Conservation (phyloP, 371 early-diverging fungal species). For the Synchytrium microbalum region DNA sequence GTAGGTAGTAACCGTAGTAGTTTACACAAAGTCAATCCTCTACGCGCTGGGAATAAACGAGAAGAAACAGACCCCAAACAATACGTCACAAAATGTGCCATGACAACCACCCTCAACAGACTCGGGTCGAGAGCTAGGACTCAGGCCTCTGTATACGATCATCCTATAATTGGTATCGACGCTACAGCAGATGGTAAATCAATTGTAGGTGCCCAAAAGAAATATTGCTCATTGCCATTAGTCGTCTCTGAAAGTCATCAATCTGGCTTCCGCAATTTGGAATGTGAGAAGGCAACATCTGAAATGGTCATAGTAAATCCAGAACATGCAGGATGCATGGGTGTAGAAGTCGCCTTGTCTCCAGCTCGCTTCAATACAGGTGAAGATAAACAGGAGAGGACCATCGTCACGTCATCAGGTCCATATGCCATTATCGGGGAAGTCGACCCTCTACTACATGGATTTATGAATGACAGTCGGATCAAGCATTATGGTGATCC, state of each 20-base stretch:
- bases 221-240: constrained; percentile 61
- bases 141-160: constrained; percentile 77
- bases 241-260: constrained; percentile 48
- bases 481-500: constrained; percentile 73
- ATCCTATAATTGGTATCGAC: constrained; percentile 82
- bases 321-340: constrained; percentile 82
- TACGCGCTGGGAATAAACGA: constrained; percentile 55
- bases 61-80: constrained; percentile 54
- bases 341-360: constrained; percentile 66
- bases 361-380: constrained; percentile 88
- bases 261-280: constrained; percentile 59
- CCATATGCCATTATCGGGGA: constrained; percentile 92
- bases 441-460: constrained; percentile 68
- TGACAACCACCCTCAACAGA: constrained; percentile 76
- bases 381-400: constrained; percentile 52
- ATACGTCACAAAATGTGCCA: constrained; percentile 60
- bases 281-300: constrained; percentile 63
- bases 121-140: constrained; percentile 83
- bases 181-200: constrained; percentile 81
- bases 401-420: constrained; percentile 84
- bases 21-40: too few relatives aligned
- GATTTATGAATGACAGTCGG: constrained; percentile 66
- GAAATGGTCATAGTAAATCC: constrained; percentile 76
- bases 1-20: too few relatives aligned
- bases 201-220: constrained; percentile 82